Conservation (phyloP, 2,329 filamentous ascomycete genomes). For the Plectosphaerella plurivora region DNA sequence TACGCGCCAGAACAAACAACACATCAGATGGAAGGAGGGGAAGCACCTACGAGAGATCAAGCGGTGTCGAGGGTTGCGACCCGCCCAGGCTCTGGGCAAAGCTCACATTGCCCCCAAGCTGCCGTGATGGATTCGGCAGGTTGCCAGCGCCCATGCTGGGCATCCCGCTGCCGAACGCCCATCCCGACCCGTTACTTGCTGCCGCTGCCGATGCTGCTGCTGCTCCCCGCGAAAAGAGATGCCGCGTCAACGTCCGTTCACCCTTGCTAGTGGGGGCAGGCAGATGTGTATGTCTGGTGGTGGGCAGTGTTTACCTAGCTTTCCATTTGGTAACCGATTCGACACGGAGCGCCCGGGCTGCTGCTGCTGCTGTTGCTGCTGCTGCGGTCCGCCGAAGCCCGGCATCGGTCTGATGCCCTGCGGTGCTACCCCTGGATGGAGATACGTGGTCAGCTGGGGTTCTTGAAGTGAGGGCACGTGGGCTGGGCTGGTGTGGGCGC, state of each 20-base stretch:
- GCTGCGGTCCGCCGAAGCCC: slow-evolving; percentile 55
- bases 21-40: slow-evolving; percentile 6
- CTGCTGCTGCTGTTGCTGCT: slow-evolving; percentile 20
- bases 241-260: slow-evolving; percentile 15
- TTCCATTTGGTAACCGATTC: slow-evolving; percentile 60
- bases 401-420: slow-evolving; percentile 60
- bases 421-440: slow-evolving; percentile 48
- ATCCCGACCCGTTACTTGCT: slow-evolving; percentile 50
- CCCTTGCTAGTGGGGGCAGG: slow-evolving; percentile 4
- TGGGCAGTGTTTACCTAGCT: slow-evolving; percentile 46
- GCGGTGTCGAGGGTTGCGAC: slow-evolving; percentile 56
- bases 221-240: neutral
- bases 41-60: slow-evolving; percentile 61
- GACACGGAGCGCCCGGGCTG: slow-evolving; percentile 49
- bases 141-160: slow-evolving; percentile 51
- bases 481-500: too few relatives aligned
- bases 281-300: neutral
- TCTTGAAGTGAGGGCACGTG: neutral
- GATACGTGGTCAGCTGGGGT: slow-evolving; percentile 24
- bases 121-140: slow-evolving; percentile 48
- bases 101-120: slow-evolving; percentile 56
- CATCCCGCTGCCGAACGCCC: slow-evolving; percentile 60
- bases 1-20: slow-evolving; percentile 3
- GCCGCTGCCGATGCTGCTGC: slow-evolving; percentile 12
- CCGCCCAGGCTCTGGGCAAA: slow-evolving; percentile 63